Evolutionary conservation across 2,329 filamentous ascomycete species (phyloP).

Genomic region (Aulographum hederae): DNA sequence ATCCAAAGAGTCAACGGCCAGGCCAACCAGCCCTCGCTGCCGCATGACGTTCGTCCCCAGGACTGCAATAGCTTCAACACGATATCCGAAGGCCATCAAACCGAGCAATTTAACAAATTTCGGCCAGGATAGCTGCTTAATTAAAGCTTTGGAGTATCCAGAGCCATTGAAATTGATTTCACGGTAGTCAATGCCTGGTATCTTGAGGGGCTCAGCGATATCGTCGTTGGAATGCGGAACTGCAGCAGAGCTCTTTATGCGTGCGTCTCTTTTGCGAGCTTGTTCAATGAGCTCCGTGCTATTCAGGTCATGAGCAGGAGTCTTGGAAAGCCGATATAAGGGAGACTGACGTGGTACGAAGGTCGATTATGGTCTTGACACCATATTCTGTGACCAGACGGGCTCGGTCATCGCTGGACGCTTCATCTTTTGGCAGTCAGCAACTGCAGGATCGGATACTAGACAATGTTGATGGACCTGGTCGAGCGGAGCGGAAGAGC

Average conservation of each 20-base stretch:
- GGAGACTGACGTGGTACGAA: too few species aligned
- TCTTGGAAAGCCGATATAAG: too few species aligned
- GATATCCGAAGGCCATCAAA: constrained; percentile 47
- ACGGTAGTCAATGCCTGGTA: constrained; percentile 44
- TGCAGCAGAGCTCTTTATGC: constrained; percentile 17
- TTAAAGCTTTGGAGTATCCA: constrained; percentile 48
- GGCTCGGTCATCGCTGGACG: constrained; percentile 44
- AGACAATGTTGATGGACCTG: constrained; percentile 1
- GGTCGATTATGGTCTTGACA: constrained; percentile 58
- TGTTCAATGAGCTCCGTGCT: constrained; percentile 61
- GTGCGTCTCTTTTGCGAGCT: constrained; percentile 38
- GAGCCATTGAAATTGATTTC: constrained; percentile 59
- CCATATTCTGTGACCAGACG: constrained; percentile 40
- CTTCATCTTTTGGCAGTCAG: constrained; percentile 46
- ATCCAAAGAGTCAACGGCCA: constrained; percentile 52
- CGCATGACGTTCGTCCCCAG: constrained; percentile 54
- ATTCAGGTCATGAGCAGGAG: too few species aligned
- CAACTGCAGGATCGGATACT: constrained; percentile 1
- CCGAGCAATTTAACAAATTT: constrained; percentile 44
- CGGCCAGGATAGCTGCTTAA: constrained; percentile 50
- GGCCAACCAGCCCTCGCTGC: constrained; percentile 46
- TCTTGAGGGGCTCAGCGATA: constrained; percentile 37
- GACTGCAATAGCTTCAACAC: constrained; percentile 49
- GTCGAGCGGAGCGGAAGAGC: constrained; percentile 6
- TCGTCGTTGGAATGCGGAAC: constrained; percentile 27